Evolutionary conservation across 1,284 basidiomycete species (phyloP).

Genomic region (Sphagnurus paluster): DNA sequence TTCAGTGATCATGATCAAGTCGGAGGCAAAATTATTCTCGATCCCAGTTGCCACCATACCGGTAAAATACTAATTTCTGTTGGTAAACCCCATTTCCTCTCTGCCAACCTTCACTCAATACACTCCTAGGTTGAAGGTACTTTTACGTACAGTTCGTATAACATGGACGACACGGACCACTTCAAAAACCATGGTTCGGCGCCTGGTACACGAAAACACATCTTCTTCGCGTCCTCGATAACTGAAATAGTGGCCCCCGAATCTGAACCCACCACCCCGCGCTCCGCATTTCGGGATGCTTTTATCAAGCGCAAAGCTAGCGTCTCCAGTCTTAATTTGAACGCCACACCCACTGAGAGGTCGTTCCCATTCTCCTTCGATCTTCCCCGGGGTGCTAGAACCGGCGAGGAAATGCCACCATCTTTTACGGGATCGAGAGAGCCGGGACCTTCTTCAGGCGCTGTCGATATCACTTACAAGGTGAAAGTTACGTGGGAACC

Average conservation of each 20-base stretch:
- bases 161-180: too few species aligned
- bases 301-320: slow-evolving; percentile 48
- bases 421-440: slow-evolving; percentile 44
- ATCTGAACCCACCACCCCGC: slow-evolving; percentile 36
- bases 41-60: slow-evolving; percentile 46
- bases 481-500: slow-evolving; percentile 63
- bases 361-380: slow-evolving; percentile 60
- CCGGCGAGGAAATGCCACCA: slow-evolving; percentile 61
- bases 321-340: slow-evolving; percentile 35
- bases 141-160: slow-evolving; percentile 49
- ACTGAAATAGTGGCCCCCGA: slow-evolving; percentile 43
- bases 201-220: slow-evolving; percentile 44
- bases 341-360: slow-evolving; percentile 32
- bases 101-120: slow-evolving; percentile 10
- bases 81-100: slow-evolving; percentile 26
- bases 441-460: slow-evolving; percentile 22
- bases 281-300: slow-evolving; percentile 52
- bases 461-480: slow-evolving; percentile 53
- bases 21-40: slow-evolving; percentile 57
- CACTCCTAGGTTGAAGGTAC: slow-evolving; percentile 56
- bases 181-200: slow-evolving; percentile 19
- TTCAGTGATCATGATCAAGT: slow-evolving; percentile 61
- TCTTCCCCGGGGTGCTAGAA: slow-evolving; percentile 47
- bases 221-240: slow-evolving; percentile 56
- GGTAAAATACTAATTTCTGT: slow-evolving; percentile 64